A percentile compares a stretch with the other conserved stretches of the same genome.
Evolutionary conservation across 805 yeast species (phyloP).

Genomic region (Yarrowia yakushimensis): DNA sequence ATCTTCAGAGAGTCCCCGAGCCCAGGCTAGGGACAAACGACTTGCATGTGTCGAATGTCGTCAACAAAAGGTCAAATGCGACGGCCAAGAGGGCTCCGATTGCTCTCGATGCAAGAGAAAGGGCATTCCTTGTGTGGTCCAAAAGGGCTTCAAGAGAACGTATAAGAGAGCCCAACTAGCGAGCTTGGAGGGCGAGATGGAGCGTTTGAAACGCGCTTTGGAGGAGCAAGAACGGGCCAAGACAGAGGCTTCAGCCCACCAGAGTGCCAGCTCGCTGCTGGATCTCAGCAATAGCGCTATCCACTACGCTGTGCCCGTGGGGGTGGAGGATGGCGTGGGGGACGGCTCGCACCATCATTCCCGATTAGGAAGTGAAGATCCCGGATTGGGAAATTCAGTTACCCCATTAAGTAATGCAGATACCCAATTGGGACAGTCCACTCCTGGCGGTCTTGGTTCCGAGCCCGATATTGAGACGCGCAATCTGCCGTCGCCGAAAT

Average conservation of each 20-base stretch:
- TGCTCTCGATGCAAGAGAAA: conserved; percentile 79
- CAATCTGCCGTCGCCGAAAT: background rate
- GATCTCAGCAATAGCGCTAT: conserved; percentile 21
- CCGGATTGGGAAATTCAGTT: background rate
- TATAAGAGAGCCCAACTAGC: conserved; percentile 61
- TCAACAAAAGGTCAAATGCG: conserved; percentile 90
- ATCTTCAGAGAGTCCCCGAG: conserved; percentile 1
- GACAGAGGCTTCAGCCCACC: conserved; percentile 22
- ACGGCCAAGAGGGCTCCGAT: conserved; percentile 69
- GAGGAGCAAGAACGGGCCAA: conserved; percentile 29
- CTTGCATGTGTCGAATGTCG: conserved; percentile 95
- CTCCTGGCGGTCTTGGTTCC: too few relatives aligned
- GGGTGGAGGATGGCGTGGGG: background rate
- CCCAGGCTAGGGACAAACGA: conserved; percentile 41
- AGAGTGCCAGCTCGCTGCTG: conserved; percentile 28
- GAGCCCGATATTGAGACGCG: background rate
- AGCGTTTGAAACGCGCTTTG: conserved; percentile 59
- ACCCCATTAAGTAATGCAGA: background rate
- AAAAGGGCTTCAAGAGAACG: conserved; percentile 82
- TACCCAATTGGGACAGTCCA: background rate
- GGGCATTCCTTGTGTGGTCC: conserved; percentile 64
- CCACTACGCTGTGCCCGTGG: conserved; percentile 13
- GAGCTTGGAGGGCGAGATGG: conserved; percentile 67
- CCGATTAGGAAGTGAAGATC: background rate
- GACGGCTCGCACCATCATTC: background rate